Conservation (phyloP, 1,139 yeast genomes). For the Tardiomyces digboiensis region DNA sequence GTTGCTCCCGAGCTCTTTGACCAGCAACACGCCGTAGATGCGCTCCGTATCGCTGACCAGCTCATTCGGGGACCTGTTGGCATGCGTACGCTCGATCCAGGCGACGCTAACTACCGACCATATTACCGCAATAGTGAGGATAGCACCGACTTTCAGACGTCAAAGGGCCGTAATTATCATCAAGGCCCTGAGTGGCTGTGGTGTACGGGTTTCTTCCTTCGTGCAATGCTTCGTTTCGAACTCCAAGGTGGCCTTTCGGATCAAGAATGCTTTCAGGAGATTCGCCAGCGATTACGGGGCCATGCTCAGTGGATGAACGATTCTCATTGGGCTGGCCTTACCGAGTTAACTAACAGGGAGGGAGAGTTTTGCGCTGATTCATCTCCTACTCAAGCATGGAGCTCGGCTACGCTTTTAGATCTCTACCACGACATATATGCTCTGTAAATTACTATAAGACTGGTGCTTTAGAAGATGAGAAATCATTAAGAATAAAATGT, state of each 20-base stretch:
- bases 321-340: slow-evolving; percentile 88
- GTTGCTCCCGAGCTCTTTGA: slow-evolving; percentile 91
- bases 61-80: slow-evolving; percentile 84
- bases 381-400: slow-evolving; percentile 97
- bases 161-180: slow-evolving; percentile 94
- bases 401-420: slow-evolving; percentile 76
- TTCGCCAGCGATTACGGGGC: slow-evolving; percentile 44
- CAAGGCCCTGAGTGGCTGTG: slow-evolving; percentile 99
- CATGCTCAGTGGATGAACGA: slow-evolving; percentile 61
- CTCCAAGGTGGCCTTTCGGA: slow-evolving; percentile 18
- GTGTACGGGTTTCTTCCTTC: slow-evolving; percentile 77
- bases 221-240: slow-evolving; percentile 59
- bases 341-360: slow-evolving; percentile 85
- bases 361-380: slow-evolving; percentile 78
- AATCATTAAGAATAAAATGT: no score
- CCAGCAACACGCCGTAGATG: slow-evolving; percentile 46
- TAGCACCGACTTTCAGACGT: slow-evolving; percentile 77
- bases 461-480: no score
- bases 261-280: slow-evolving; percentile 33
- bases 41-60: slow-evolving; percentile 62
- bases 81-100: slow-evolving; percentile 85
- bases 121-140: slow-evolving; percentile 76
- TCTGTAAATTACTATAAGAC: no score
- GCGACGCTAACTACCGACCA: slow-evolving; percentile 87
- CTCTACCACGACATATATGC: slow-evolving; percentile 62